phyloP scores from a whole-genome alignment of 352 stramenopile genomes.

The Phytopythium helicoides region DNA sequence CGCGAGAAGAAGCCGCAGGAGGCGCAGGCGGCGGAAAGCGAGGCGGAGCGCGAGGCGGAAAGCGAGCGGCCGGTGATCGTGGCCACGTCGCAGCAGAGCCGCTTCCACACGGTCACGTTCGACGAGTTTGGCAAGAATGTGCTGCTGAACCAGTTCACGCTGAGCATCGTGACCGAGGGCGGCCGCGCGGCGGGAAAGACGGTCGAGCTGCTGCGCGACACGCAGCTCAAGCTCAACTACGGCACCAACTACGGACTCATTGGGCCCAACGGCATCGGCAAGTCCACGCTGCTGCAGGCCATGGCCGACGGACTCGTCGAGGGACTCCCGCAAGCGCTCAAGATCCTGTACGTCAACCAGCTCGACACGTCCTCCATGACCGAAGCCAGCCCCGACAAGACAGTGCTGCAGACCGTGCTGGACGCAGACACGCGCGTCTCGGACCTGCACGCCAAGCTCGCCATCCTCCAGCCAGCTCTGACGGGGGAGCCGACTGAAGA shows the following conservation, averaged over 20 bases:
- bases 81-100: conserved; percentile 52
- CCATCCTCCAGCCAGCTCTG: conserved; percentile 29
- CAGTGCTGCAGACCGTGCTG: conserved; percentile 44
- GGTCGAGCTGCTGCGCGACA: conserved; percentile 62
- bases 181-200: conserved; percentile 13
- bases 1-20: conserved; percentile 1
- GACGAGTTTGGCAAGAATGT: conserved; percentile 63
- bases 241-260: conserved; percentile 82
- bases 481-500: conserved; percentile 4
- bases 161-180: conserved; percentile 25
- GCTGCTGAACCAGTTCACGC: conserved; percentile 51
- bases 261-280: conserved; percentile 81
- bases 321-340: conserved; percentile 37
- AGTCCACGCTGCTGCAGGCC: conserved; percentile 93
- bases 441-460: conserved; percentile 34
- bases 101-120: conserved; percentile 60
- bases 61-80: conserved; percentile 12
- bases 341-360: conserved; percentile 63
- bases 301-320: conserved; percentile 87
- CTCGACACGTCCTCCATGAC: conserved; percentile 46
- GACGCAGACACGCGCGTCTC: conserved; percentile 40
- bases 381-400: conserved; percentile 14
- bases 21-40: neutral
- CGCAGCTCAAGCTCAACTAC: conserved; percentile 73
- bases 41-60: conserved; percentile 1